Evolutionary conservation across 2,329 filamentous ascomycete genomes (phyloP).

Genomic region (Phaeosphaeria sp.): DNA sequence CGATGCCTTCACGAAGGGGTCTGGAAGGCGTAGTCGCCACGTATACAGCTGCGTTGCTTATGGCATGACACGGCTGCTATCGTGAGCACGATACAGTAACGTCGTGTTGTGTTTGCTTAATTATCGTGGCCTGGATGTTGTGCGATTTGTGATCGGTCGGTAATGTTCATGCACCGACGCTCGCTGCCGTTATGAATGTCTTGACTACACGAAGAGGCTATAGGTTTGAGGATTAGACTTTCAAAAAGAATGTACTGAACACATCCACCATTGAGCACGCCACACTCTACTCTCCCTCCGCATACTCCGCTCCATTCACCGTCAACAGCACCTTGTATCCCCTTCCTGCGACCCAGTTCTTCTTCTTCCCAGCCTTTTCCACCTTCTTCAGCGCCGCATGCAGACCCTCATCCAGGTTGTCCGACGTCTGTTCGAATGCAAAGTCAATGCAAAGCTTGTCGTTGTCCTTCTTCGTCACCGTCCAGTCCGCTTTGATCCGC

Average conservation of each 20-base stretch:
- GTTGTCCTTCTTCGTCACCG: slow-evolving; percentile 33
- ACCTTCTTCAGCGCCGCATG: slow-evolving; percentile 38
- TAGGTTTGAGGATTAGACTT: too few relatives aligned
- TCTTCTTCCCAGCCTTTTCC: slow-evolving; percentile 50
- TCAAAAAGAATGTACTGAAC: too few relatives aligned
- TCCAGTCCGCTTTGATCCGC: slow-evolving; percentile 32
- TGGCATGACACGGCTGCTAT: not conserved
- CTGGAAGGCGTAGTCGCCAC: slow-evolving; percentile 27
- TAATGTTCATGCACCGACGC: not conserved
- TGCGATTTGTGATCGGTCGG: not conserved
- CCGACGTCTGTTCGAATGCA: slow-evolving; percentile 27
- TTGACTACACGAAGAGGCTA: not conserved
- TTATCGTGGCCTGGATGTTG: not conserved
- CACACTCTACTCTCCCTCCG: slow-evolving; percentile 13
- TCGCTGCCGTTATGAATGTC: not conserved
- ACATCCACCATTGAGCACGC: too few relatives aligned
- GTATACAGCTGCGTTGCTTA: slow-evolving; percentile 1
- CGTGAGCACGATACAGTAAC: too few relatives aligned
- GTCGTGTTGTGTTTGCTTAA: not conserved
- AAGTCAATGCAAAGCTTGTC: slow-evolving; percentile 41
- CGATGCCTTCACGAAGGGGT: slow-evolving; percentile 19
- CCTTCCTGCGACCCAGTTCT: slow-evolving; percentile 43
- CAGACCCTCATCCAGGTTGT: slow-evolving; percentile 43
- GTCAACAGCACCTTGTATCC: slow-evolving; percentile 39
- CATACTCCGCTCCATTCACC: slow-evolving; percentile 35